Base-by-base conservation (phyloP, 2,329 filamentous ascomycete genomes). In the Phaeomoniella chlamydospora region DNA sequence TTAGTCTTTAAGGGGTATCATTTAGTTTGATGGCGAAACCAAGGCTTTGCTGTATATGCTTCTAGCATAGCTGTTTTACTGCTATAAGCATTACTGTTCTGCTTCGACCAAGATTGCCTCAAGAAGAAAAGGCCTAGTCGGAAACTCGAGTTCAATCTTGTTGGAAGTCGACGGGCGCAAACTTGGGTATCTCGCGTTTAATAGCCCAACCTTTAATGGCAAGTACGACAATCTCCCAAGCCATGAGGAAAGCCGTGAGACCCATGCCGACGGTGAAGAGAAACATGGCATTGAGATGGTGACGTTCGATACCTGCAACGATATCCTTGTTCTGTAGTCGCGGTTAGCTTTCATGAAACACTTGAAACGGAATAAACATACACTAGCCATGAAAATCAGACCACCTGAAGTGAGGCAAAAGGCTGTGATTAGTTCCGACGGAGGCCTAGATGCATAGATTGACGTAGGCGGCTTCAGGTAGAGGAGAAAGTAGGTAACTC, bases 401-500 rank as follows among this genome's bases (percentile, higher is more conserved):
- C 90, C 88, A 16, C 90, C 88, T 2, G 82, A 68, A 43, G 92
- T 83, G 40, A 96, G 66, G 29, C 86, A 90, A 53, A 96, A 96
- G 0, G 85, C 67, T 1, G 81, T 70, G 35, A 96, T 63, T n/a
- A 94, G 67, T 64, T 96, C 88, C 0, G 85, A 90, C 0, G 88
- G 88, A 5, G 88, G 88, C 16, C 87, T 75, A 22, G 83, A 81
- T 0, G 88, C 84, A 14, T 87, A 67, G 41, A 82, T 70, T 0
- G 85, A 93, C 17, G 67, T 78, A 2, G 87, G 86, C 12, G 87
- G 86, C 45, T 76, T 77, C 36, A 94, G 62, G 56, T 80, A 96
- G 39, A 84, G 59, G 29, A 87, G 59, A 4, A 90, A 57, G 54
- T 94, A 96, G 4, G 86, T 93, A 38, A 83, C 61, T 2, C 68